Conservation (phyloP, 441 rosid genomes). For the Pelargonium myrrhifolium region DNA sequence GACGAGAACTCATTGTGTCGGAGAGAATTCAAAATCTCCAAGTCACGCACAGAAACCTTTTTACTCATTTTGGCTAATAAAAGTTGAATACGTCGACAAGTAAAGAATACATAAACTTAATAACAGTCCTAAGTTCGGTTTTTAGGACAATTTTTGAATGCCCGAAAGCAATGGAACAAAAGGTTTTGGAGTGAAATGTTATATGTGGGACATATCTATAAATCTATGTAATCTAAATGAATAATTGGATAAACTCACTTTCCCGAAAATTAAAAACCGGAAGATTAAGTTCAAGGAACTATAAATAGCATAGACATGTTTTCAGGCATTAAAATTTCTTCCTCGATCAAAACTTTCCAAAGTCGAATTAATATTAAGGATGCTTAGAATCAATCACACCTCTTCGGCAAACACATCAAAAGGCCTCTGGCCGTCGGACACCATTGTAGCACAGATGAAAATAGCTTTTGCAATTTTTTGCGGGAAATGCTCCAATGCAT, state of each 20-base stretch:
- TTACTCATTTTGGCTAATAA: neutral
- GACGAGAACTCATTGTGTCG: no score
- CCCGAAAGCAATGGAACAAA: neutral
- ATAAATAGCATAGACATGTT: no score
- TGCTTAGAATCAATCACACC: slow-evolving; percentile 34
- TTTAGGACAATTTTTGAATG: neutral
- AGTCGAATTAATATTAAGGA: neutral
- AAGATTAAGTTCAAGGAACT: neutral
- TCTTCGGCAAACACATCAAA: slow-evolving; percentile 92
- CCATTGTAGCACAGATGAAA: slow-evolving; percentile 84
- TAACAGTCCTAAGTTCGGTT: neutral
- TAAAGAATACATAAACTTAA: neutral
- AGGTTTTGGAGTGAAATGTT: neutral
- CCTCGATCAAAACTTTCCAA: neutral
- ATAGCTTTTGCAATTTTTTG: slow-evolving; percentile 75
- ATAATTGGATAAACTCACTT: neutral
- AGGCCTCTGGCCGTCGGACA: slow-evolving; percentile 72
- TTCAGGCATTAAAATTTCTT: neutral
- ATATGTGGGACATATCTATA: neutral
- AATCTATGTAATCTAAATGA: neutral
- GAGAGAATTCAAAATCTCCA: no score
- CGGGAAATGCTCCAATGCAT: slow-evolving; percentile 69
- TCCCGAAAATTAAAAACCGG: neutral
- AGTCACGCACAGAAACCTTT: no score
- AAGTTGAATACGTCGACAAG: neutral